Conservation (phyloP, 75 land plant genomes). For the Selaginella moellendorffii region DNA sequence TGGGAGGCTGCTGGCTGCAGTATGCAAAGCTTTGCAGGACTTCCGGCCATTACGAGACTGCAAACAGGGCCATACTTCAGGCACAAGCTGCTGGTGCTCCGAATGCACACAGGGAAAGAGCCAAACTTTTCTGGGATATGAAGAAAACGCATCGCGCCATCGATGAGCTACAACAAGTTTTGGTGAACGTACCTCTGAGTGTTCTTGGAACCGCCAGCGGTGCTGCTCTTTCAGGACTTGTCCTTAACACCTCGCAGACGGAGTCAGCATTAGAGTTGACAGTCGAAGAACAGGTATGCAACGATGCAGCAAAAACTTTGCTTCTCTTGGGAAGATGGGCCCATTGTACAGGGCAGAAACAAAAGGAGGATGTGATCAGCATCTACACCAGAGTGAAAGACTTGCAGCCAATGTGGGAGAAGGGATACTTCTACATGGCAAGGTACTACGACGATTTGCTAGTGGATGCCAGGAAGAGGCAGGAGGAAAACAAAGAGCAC, state of each 20-base stretch:
- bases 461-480: slow-evolving; percentile 81
- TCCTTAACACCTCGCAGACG: too few relatives aligned
- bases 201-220: slow-evolving; percentile 49
- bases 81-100: slow-evolving; percentile 81
- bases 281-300: slow-evolving; percentile 20
- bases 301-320: slow-evolving; percentile 65
- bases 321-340: slow-evolving; percentile 89
- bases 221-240: slow-evolving; percentile 59
- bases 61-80: slow-evolving; percentile 79
- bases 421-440: slow-evolving; percentile 82
- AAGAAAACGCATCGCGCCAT: slow-evolving; percentile 79
- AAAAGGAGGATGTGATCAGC: slow-evolving; percentile 82
- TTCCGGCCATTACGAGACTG: slow-evolving; percentile 96
- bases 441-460: slow-evolving; percentile 87
- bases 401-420: slow-evolving; percentile 89
- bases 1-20: slow-evolving; percentile 92
- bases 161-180: slow-evolving; percentile 74
- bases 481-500: slow-evolving; percentile 21
- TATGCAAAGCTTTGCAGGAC: slow-evolving; percentile 94
- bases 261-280: not conserved
- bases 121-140: slow-evolving; percentile 78
- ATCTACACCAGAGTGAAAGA: slow-evolving; percentile 75
- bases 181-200: slow-evolving; percentile 57
- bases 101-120: slow-evolving; percentile 84
- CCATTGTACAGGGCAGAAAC: slow-evolving; percentile 95